Evolutionary conservation across 2,329 filamentous ascomycete species (phyloP), one percentile per base, ranked within the genome.

Genomic region (Thielaviopsis cerberus): DNA sequence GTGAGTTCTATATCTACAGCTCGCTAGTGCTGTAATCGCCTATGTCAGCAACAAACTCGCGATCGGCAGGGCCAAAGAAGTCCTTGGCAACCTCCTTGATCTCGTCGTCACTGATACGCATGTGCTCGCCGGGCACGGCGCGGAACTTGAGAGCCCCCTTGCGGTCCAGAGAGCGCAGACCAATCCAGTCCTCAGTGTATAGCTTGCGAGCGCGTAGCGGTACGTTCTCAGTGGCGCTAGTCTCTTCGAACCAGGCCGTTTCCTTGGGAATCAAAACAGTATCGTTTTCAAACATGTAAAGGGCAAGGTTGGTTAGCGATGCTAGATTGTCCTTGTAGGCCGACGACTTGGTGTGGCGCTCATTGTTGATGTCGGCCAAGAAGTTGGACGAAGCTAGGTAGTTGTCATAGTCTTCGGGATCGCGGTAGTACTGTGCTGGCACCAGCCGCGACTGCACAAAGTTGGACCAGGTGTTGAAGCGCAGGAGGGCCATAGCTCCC

Each of bases 291-390:
- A 97, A 98, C 70, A 94, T 73, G 68, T 86, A 89, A 85, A 97
- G 86, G 62, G 86, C 88, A 63, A 97, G 85, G 64, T 84, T 85
- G 65, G 86, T 79, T 67, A 98, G 68, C 34, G 66, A 70, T 7
- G 76, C 77, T 53, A 98, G 64, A 66, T 91, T 86, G 64, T 77
- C 70, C 67, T 78, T 82, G 69, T 97, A 98, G 13, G 72, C 76
- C 37, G 70, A 65, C 65, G 89, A 95, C 78, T 94, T 94, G 57
- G 73, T 61, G 54, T 63, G 63, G 11, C 90, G 78, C 77, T 98
- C 92, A 69, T 97, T 97, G 71, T 98, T 98, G 71, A 97, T 84
- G 67, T 97, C 91, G 10, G 91, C 92, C 8, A 98, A 75, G 70
- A 94, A 96, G 68, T 90, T 91, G 65, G 86, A 92, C 67, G 81